phyloP scores from a whole-genome alignment of 1,284 basidiomycete genomes.

The Leccinum solheimii region DNA sequence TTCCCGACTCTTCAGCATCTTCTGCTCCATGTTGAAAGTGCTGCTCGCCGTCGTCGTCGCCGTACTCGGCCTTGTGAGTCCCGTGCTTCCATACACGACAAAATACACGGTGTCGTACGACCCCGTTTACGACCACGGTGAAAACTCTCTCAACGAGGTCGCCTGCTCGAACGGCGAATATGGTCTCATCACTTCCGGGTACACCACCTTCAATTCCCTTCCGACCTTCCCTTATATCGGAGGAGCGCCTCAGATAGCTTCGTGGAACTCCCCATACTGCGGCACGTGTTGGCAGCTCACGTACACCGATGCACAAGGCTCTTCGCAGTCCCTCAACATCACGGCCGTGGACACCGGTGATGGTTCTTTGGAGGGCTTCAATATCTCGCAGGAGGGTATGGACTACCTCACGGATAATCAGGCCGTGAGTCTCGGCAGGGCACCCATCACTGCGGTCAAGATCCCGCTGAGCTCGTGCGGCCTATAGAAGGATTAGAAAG shows the following conservation, averaged over 20 bases:
- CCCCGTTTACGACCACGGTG: constrained; percentile 40
- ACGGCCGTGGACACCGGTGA: constrained; percentile 47
- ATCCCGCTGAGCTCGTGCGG: constrained; percentile 14
- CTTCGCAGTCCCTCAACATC: constrained; percentile 24
- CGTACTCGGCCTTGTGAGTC: constrained; percentile 6
- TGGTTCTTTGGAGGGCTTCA: constrained; percentile 37
- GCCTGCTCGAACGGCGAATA: constrained; percentile 49
- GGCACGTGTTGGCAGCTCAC: constrained; percentile 30
- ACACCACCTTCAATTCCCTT: constrained; percentile 45
- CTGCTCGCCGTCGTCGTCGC: not conserved
- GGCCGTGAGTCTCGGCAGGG: constrained; percentile 6
- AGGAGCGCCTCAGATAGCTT: constrained; percentile 39
- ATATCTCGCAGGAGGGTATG: constrained; percentile 34
- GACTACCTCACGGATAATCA: constrained; percentile 17
- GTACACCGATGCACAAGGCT: constrained; percentile 30
- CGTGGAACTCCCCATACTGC: constrained; percentile 24
- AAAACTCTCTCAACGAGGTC: constrained; percentile 37
- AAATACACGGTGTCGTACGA: constrained; percentile 20
- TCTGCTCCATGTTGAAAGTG: not conserved
- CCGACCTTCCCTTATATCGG: constrained; percentile 54
- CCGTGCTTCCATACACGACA: constrained; percentile 9
- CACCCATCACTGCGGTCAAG: constrained; percentile 11
- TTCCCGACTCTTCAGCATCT: not conserved
- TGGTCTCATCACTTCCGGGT: constrained; percentile 42
- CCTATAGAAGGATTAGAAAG: constrained; percentile 8